These are phyloP conservation scores for Thalia dealbata DNA, from an alignment of 176 grass and related monocot genomes.

Conservation along the genomic window DNA sequence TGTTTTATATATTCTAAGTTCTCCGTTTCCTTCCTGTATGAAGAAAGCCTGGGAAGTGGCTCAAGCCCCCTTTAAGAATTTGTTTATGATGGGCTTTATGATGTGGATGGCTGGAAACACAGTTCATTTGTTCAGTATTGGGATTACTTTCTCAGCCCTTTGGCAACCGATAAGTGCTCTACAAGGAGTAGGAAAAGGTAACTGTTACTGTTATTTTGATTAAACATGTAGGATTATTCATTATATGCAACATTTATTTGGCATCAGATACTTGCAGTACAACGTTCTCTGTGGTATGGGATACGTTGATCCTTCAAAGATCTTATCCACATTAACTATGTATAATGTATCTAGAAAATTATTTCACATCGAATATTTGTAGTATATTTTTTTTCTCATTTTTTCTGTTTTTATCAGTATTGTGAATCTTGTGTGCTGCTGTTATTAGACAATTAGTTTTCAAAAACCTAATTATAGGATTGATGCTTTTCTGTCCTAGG, in stretches of 20 bases:
- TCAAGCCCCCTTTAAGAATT: constrained; percentile 91
- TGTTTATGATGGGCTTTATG: constrained; percentile 99
- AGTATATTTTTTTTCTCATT: too few species aligned
- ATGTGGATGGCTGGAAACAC: constrained; percentile 99
- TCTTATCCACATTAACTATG: too few species aligned
- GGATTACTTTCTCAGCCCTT: constrained; percentile 95
- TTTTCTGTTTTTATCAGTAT: too few species aligned
- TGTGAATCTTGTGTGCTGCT: too few species aligned
- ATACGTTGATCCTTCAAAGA: too few species aligned
- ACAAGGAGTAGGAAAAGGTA: constrained; percentile 80
- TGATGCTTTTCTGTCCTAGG: too few species aligned
- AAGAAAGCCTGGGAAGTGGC: constrained; percentile 99
- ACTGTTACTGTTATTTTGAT: not conserved
- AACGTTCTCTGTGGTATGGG: too few species aligned
- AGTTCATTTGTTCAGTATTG: constrained; percentile 93
- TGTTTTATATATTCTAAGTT: not conserved
- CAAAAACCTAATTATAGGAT: too few species aligned
- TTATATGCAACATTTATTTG: not conserved
- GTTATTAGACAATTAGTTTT: too few species aligned
- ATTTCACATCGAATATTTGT: too few species aligned
- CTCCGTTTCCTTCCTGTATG: constrained; percentile 14
- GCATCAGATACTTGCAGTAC: too few species aligned
- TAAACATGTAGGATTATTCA: not conserved
- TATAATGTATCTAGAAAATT: too few species aligned
- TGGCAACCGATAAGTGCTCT: constrained; percentile 76